These are phyloP conservation scores for Backusella morwellensis DNA, from an alignment of 192 early-diverging fungal species.

Conservation along the genomic window DNA sequence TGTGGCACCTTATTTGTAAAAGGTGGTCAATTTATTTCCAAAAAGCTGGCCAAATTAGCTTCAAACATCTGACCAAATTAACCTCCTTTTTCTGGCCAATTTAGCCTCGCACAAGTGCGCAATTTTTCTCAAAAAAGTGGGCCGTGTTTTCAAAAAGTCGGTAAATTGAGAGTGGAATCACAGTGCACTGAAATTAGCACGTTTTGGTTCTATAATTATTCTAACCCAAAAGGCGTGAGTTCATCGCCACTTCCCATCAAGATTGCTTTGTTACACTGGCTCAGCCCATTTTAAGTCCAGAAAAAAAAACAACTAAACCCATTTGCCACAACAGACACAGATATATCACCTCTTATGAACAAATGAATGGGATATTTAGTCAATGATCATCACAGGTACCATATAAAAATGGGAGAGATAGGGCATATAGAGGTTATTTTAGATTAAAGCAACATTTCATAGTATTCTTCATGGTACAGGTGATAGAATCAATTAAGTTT, in stretches of 20 bases:
- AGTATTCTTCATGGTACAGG: not conserved
- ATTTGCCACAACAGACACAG: not conserved
- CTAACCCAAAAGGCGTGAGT: not conserved
- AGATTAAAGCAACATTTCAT: not conserved
- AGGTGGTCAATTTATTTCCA: too few species aligned
- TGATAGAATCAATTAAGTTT: not conserved
- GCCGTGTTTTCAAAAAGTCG: too few species aligned
- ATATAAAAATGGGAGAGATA: not conserved
- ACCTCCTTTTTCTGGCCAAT: too few species aligned
- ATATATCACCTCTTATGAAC: not conserved
- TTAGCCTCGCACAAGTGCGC: too few species aligned
- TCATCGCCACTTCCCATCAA: not conserved
- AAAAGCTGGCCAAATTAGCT: too few species aligned
- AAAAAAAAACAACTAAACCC: not conserved
- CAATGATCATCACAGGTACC: not conserved
- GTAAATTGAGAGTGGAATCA: not conserved
- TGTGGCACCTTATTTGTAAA: not conserved
- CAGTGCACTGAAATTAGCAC: not conserved
- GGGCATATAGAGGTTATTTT: too few species aligned
- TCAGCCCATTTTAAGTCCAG: not conserved
- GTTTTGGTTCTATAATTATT: not conserved
- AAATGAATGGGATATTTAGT: not conserved
- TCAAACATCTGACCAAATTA: too few species aligned
- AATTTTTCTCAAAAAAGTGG: too few species aligned
- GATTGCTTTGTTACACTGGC: not conserved